These are phyloP conservation scores for Trichoderma guizhouense DNA, from an alignment of 2,329 filamentous ascomycete genomes.

Conservation along the genomic window DNA sequence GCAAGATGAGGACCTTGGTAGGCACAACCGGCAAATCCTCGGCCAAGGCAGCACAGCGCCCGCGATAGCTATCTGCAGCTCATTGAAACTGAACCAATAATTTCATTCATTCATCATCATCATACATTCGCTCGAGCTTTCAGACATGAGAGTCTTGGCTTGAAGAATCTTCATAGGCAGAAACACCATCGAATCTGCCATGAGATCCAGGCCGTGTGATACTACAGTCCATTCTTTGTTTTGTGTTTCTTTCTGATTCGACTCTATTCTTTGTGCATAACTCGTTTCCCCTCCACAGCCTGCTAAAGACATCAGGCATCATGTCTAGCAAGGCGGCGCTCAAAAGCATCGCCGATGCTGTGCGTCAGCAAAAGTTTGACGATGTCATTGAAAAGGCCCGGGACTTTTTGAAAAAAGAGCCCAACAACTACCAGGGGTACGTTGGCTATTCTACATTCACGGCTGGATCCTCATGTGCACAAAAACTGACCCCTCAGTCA, in stretches of 20 bases:
- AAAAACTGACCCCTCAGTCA: conserved; percentile 46
- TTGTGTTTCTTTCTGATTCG: background rate
- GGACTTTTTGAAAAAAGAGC: conserved; percentile 66
- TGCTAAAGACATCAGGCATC: background rate
- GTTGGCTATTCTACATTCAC: background rate
- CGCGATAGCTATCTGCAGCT: background rate
- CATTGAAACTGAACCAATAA: background rate
- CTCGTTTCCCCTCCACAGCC: background rate
- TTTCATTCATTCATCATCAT: background rate
- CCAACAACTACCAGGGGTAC: conserved; percentile 78
- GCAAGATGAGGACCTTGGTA: background rate
- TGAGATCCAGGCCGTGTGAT: background rate
- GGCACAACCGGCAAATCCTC: background rate
- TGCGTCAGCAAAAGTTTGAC: conserved; percentile 76
- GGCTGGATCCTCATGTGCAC: background rate
- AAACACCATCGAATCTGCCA: background rate
- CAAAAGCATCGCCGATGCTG: conserved; percentile 74
- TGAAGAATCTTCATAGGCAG: background rate
- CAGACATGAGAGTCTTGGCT: background rate
- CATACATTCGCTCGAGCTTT: background rate
- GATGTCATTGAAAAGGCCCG: conserved; percentile 68
- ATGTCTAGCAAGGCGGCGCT: conserved; percentile 64
- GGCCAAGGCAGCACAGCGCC: background rate
- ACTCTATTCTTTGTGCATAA: background rate
- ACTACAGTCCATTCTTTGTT: background rate